phyloP scores from a whole-genome alignment of 2,329 filamentous ascomycete species.

The Cercospora sp. region DNA sequence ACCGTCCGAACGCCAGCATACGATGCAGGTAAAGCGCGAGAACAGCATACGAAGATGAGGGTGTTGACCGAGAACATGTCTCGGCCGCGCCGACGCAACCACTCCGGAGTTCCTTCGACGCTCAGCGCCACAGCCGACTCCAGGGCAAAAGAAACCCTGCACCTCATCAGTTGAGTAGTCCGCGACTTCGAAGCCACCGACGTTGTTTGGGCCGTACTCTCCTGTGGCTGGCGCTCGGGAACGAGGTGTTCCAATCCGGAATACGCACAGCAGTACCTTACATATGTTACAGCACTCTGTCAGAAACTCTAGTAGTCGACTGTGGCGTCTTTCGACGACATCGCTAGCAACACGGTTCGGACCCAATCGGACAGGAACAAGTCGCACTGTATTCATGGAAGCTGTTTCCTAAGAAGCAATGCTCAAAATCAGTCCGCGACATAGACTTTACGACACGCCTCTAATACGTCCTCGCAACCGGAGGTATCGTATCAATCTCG shows the following conservation, averaged over 20 bases:
- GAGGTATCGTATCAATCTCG: conserved; percentile 43
- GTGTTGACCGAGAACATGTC: neutral
- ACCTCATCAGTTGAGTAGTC: neutral
- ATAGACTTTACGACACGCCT: neutral
- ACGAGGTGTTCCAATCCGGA: neutral
- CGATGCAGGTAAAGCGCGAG: neutral
- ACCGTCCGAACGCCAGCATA: neutral
- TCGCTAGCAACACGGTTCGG: neutral
- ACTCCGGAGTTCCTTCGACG: neutral
- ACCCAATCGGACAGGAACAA: neutral
- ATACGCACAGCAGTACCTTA: neutral
- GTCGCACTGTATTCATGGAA: neutral
- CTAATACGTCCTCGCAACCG: conserved; percentile 36
- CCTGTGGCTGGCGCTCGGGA: neutral
- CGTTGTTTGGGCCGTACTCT: neutral
- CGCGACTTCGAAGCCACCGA: neutral
- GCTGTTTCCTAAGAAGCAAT: neutral
- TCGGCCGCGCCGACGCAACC: neutral
- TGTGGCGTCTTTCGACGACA: neutral
- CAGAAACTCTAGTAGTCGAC: neutral
- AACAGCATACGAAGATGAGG: neutral
- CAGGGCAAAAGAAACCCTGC: neutral
- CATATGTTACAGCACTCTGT: neutral
- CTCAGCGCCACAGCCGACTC: neutral
- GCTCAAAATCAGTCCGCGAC: neutral